These are phyloP conservation scores for Pichia sp. DNA, from an alignment of 1,139 yeast species.

Conservation along the genomic window DNA sequence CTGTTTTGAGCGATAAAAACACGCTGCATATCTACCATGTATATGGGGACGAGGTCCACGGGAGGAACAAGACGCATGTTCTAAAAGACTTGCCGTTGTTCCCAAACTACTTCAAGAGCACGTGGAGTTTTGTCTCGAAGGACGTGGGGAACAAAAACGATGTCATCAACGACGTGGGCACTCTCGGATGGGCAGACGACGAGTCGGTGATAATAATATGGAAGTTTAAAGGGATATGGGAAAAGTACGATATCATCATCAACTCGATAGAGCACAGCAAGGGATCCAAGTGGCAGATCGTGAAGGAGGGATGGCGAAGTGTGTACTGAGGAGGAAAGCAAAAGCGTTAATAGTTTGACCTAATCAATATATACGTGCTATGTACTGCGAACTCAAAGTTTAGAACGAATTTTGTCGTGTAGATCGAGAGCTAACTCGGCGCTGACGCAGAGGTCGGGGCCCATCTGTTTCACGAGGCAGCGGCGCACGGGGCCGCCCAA, in stretches of 20 bases:
- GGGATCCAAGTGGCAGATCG: conserved; percentile 48
- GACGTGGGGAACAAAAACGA: conserved; percentile 49
- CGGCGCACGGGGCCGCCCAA: conserved; percentile 8
- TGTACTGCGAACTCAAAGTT: neutral
- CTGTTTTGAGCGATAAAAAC: conserved; percentile 82
- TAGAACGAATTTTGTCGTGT: neutral
- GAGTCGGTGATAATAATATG: conserved; percentile 66
- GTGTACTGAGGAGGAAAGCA: conserved; percentile 29
- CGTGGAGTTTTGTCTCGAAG: conserved; percentile 86
- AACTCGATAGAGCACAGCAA: conserved; percentile 15
- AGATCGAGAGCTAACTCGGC: conserved; percentile 10
- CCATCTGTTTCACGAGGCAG: conserved; percentile 13
- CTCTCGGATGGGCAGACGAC: conserved; percentile 75
- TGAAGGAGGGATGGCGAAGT: conserved; percentile 76
- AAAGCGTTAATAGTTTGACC: neutral
- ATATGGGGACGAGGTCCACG: conserved; percentile 6
- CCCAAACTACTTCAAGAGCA: conserved; percentile 66
- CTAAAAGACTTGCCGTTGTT: conserved; percentile 64
- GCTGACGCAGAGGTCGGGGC: conserved; percentile 11
- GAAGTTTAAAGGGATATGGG: conserved; percentile 76
- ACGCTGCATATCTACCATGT: conserved; percentile 81
- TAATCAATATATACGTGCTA: neutral
- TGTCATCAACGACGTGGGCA: conserved; percentile 50
- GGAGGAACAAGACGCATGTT: conserved; percentile 58
- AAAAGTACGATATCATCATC: conserved; percentile 69